Evolutionary conservation across 305 asterid genomes (phyloP), one percentile per base, ranked within the genome.

Genomic region (Fraxinus floribunda): DNA sequence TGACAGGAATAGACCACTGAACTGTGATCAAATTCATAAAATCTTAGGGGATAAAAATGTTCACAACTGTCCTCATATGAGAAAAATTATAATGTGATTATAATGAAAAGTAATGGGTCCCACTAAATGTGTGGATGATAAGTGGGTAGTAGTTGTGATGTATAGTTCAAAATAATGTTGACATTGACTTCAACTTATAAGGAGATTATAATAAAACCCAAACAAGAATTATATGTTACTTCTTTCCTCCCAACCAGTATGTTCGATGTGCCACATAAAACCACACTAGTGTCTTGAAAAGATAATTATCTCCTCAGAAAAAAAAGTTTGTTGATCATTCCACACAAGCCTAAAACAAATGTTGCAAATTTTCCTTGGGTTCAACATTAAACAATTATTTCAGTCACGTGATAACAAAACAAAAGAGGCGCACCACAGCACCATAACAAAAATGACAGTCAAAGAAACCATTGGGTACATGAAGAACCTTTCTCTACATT

Each of bases 1-100:
- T 22, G 73, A 30, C 78, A 77, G 74, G 82, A 60, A 78, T 36
- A 52, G 82, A 76, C 78, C 62, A 78, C 35, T 24, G 36, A 80
- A 57, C 39, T 78, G 71, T 77, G 75, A 76, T 68, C 46, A 75
- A 36, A 73, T 44, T 22, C 71, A 76, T 62, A 70, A 83, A 62
- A 62, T 77, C 76, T 81, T 8, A 20, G 41, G 77, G n/a, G 78
- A 39, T 4, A 44, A 80, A 57, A 49, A 60, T 20, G 35, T 64
- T 62, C 29, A 22, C 71, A 62, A 22, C 34, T n/a, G 66, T 55
- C 24, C 66, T n/a, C 24, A 2, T 55, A n/a, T 15, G 66, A 55
- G 66, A 15, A 55, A 55, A 52, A 55, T 5, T 49, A 55, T 52
- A 16, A 52, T 52, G 64, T 52, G 24, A 52, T n/a, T 52, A 52